Percentiles rank a stretch among this genome's conserved stretches.
phyloP scores from a whole-genome alignment of 768 basidiomycete species.

The Leccinum boreale region DNA sequence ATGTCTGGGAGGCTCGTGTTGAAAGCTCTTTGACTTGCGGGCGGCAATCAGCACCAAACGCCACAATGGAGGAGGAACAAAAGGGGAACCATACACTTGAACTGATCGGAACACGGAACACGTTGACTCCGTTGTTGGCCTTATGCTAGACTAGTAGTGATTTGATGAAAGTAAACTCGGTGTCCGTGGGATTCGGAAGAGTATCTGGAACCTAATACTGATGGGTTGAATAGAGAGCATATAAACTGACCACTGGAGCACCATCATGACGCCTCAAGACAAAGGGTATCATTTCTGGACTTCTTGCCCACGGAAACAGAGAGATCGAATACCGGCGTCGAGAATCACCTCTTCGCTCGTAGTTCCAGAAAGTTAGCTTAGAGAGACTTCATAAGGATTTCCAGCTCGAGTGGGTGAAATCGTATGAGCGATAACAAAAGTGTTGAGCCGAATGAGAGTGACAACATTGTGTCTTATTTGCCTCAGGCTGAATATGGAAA shows the following conservation, averaged over 20 bases:
- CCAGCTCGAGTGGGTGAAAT: no score
- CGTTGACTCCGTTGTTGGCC: background rate
- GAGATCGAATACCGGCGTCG: background rate
- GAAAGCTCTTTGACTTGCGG: background rate
- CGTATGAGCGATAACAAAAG: no score
- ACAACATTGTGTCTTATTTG: no score
- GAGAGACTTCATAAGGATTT: no score
- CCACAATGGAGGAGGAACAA: slow-evolving; percentile 1
- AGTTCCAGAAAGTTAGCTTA: no score
- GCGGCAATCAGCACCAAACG: background rate
- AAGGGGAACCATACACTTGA: background rate
- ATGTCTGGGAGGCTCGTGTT: background rate
- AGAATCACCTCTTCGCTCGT: no score
- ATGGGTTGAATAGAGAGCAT: background rate
- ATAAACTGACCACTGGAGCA: background rate
- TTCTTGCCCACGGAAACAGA: no score
- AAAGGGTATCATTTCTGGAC: background rate
- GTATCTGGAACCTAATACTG: background rate
- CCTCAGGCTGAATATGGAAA: no score
- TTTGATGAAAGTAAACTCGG: background rate
- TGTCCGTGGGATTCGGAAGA: background rate
- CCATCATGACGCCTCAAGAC: background rate
- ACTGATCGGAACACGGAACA: background rate
- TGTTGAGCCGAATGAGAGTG: no score
- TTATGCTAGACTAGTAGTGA: background rate